These are phyloP conservation scores for Scenedesmus sp. DNA, from an alignment of 163 green algal genomes.

Conservation along the genomic window DNA sequence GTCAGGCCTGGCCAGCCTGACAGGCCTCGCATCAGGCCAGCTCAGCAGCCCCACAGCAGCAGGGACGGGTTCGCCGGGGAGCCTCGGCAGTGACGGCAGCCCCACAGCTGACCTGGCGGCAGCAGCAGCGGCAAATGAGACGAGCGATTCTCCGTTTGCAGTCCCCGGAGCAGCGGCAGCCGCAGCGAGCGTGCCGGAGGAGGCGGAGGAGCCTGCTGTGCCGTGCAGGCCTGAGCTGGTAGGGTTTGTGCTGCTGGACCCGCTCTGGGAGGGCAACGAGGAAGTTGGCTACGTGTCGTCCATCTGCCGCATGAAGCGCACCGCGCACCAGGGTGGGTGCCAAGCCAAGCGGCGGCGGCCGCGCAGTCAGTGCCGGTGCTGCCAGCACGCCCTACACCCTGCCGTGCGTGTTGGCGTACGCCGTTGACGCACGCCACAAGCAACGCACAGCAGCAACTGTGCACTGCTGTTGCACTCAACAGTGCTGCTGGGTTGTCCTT, in stretches of 20 bases:
- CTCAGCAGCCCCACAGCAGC: not conserved
- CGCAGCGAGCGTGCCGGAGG: not conserved
- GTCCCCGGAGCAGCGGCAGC: not conserved
- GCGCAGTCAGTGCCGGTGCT: no score
- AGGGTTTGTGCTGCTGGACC: conserved; percentile 57
- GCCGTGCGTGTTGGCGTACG: no score
- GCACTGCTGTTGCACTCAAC: no score
- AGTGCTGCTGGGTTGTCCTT: no score
- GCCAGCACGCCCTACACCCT: no score
- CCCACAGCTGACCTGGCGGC: not conserved
- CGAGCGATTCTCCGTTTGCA: not conserved
- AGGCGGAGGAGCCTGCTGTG: not conserved
- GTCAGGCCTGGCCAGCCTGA: not conserved
- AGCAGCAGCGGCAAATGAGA: not conserved
- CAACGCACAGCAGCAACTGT: no score
- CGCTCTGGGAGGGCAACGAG: conserved; percentile 27
- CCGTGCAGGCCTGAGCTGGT: not conserved
- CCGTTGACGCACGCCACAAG: no score
- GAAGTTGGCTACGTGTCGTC: conserved; percentile 45
- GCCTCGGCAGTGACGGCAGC: not conserved
- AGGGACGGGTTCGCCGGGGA: not conserved
- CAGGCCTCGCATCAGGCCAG: not conserved
- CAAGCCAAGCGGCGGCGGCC: no score
- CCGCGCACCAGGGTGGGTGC: conserved; percentile 44
- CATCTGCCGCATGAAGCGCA: conserved; percentile 41